Evolutionary conservation across 2,329 filamentous ascomycete species (phyloP), one percentile per base, ranked within the genome.

Genomic region (Capronia americana): DNA sequence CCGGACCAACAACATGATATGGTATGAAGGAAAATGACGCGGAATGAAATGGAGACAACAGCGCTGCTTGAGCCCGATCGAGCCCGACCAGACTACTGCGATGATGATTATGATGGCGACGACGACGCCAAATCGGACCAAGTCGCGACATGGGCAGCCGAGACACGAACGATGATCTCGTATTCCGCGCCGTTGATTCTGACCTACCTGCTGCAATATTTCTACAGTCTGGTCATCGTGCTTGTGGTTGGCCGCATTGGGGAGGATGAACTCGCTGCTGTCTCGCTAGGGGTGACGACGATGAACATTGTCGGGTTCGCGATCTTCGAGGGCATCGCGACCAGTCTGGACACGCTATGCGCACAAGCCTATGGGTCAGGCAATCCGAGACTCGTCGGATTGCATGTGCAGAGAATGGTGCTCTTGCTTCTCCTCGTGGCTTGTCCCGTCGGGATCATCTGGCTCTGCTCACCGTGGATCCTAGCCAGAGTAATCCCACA

Each of bases 361-460:
- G 86, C 92, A 0, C 92, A 96, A 77, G 92, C 92, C 0, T 96
- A 92, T 73, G 92, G 92, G 3, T 92, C 90, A 0, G 92, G 92
- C 0, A 90, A 90, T 74, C 92, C 89, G 73, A 89, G 91, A 68
- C 86, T 95, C 5, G 92, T 96, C 66, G 92, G 90, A 1, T 75
- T 92, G 46, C 89, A 92, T 71, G 80, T 90, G 17, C 90, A 92
- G 78, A 84, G 89, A 64, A 91, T 91, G 89, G 82, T 88, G 1
- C 87, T 83, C 74, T 90, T 92, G 74, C 82, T 92, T 4, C 86
- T 88, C 77, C 77, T 83, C 14, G 82, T 90, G 70, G 87, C 86
- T 2, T 80, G 90, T 12, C 89, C 89, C 1, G 87, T 92, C 68
- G 84, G 83, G 1, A 75, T 87, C 1, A 77, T 91, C 38, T 92